Conservation (phyloP, 345 rosid genomes). For the Crucihimalaya himalaica region DNA sequence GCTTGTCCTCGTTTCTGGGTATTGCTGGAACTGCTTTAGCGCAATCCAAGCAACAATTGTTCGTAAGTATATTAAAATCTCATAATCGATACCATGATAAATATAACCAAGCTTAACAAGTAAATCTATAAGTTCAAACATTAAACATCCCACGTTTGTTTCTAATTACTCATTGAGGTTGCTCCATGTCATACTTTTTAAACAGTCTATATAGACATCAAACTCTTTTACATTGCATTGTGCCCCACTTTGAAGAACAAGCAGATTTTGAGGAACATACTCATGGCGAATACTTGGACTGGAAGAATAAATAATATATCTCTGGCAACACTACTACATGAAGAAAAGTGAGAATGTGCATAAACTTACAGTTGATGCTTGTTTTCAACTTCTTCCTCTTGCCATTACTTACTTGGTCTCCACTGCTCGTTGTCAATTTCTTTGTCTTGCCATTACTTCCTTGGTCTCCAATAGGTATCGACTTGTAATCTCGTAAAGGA, state of each 20-base stretch:
- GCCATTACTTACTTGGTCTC: slow-evolving; percentile 25
- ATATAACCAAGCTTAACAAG: neutral
- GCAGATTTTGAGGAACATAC: neutral
- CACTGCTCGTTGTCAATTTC: slow-evolving; percentile 48
- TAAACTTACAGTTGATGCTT: slow-evolving; percentile 44
- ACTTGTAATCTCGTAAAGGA: slow-evolving; percentile 61
- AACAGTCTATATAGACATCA: neutral
- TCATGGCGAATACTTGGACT: neutral
- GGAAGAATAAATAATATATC: neutral
- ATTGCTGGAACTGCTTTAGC: slow-evolving; percentile 18
- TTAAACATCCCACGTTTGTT: neutral
- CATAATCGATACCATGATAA: neutral
- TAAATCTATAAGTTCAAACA: slow-evolving; percentile 8
- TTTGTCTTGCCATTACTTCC: slow-evolving; percentile 44
- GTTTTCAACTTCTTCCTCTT: slow-evolving; percentile 59
- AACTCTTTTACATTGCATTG: neutral
- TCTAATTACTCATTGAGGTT: slow-evolving; percentile 11
- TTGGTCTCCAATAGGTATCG: slow-evolving; percentile 20
- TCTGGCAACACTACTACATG: neutral
- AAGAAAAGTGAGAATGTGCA: slow-evolving; percentile 27
- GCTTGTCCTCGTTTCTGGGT: slow-evolving; percentile 6
- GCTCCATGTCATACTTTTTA: slow-evolving; percentile 2
- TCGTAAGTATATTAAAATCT: neutral
- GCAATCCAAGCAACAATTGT: slow-evolving; percentile 21
- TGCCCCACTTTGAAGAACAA: neutral